Conservation (phyloP, 257 asterid genomes). For the Gentiana straminea region DNA sequence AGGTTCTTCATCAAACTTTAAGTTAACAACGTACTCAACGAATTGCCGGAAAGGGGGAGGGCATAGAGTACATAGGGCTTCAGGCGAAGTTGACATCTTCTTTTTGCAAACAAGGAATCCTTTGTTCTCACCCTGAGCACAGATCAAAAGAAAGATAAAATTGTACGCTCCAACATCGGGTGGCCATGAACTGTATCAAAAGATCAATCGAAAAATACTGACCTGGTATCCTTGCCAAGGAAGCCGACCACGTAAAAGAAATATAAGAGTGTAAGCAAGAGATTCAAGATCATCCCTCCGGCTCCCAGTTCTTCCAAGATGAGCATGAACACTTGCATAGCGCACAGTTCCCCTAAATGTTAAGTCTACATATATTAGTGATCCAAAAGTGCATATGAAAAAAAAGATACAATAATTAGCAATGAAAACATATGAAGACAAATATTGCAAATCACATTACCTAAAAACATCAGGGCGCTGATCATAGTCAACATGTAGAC, state of each 20-base stretch:
- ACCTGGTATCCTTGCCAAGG: constrained; percentile 83
- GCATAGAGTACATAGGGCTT: constrained; percentile 9
- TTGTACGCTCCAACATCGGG: too few species aligned
- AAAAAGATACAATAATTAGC: not conserved
- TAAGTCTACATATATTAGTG: not conserved
- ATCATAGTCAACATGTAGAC: constrained; percentile 64
- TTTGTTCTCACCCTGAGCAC: constrained; percentile 3
- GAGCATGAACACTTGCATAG: constrained; percentile 75
- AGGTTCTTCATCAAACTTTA: constrained; percentile 19
- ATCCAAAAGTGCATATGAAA: not conserved
- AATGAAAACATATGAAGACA: not conserved
- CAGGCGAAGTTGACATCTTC: constrained; percentile 17
- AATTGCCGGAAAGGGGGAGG: constrained; percentile 14
- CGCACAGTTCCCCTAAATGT: constrained; percentile 58
- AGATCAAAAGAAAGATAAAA: not conserved
- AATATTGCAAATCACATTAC: constrained; percentile 14
- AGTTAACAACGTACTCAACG: constrained; percentile 14
- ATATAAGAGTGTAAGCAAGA: constrained; percentile 61
- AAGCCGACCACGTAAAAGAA: constrained; percentile 57
- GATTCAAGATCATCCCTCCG: constrained; percentile 75
- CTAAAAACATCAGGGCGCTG: constrained; percentile 72
- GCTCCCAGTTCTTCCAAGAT: constrained; percentile 64
- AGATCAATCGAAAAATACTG: not conserved
- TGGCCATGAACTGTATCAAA: not conserved
- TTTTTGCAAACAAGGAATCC: constrained; percentile 8